Evolutionary conservation across 331 rosid genomes (phyloP).

Genomic region (Malus hybrid): DNA sequence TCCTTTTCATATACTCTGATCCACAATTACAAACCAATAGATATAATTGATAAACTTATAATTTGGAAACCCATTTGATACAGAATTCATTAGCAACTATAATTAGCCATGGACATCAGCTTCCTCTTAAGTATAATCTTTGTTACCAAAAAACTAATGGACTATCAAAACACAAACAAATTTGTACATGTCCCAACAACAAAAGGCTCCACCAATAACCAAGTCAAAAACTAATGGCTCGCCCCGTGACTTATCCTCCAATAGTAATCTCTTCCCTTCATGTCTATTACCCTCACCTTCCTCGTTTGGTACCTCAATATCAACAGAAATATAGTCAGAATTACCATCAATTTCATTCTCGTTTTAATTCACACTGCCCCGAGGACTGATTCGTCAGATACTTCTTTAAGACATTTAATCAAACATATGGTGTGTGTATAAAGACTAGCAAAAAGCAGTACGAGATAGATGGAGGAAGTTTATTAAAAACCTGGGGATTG

Average conservation of each 20-base stretch:
- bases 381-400: neutral
- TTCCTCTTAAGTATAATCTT: neutral
- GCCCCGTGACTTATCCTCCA: constrained; percentile 30
- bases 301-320: constrained; percentile 5
- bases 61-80: too few species aligned
- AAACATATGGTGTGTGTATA: too few species aligned
- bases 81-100: too few species aligned
- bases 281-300: constrained; percentile 15
- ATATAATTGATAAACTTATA: too few species aligned
- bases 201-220: constrained; percentile 84
- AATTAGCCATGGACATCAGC: neutral
- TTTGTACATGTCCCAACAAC: constrained; percentile 83
- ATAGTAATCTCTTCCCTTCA: constrained; percentile 49
- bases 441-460: too few species aligned
- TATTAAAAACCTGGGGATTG: too few species aligned
- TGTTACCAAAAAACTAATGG: constrained; percentile 2
- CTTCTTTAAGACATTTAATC: too few species aligned
- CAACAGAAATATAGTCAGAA: constrained; percentile 17
- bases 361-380: constrained; percentile 18
- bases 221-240: constrained; percentile 69
- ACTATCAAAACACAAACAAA: constrained; percentile 69
- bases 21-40: too few species aligned
- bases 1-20: too few species aligned
- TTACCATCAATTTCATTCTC: too few species aligned
- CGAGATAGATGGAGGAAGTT: too few species aligned